Evolutionary conservation across 2,329 filamentous ascomycete genomes (phyloP), one percentile per base, ranked within the genome.

Genomic region (Penicillium sp.): DNA sequence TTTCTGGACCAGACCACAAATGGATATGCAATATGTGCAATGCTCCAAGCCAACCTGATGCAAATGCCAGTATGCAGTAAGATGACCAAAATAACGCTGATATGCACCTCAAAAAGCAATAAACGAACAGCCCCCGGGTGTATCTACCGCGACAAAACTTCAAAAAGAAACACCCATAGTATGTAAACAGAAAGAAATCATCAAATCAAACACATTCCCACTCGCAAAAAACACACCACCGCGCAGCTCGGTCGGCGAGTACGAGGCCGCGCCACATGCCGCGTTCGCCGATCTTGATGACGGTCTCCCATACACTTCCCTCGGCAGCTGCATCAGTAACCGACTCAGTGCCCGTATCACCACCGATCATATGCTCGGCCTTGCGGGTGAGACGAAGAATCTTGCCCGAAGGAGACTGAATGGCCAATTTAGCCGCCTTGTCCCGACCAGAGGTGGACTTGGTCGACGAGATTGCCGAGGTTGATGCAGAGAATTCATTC

Each of bases 371-470:
- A 51, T 78, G 75, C 40, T 80, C 78, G 6, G 75, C 72, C 58
- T 79, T 79, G 24, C 78, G 73, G 27, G 71, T 78, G 31, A 80
- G 79, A 49, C 94, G 82, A 55, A 97, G 83, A 63, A 99, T 97
- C 77, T 97, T 97, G 57, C 95, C 94, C 29, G 88, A 89, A 0
- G 94, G 94, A 5, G 89, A 91, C 75, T 99, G 94, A 52, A 99
- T 93, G 0, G 94, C 94, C 50, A 99, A 75, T 74, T 99, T 99
- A 5, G 94, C 94, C 2, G 94, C 93, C 73, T 99, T 99, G 69
- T 86, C 73, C 1, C 71, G 68, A 5, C 67, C 68, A 16, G 62
- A 67, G 16, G 54, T 48, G 2, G 72, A 73, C 22, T 63, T 68
- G n/a, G 53, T 66, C 2, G 72, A 73, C 0, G 87, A 87, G 18